Evolutionary conservation across 2,329 filamentous ascomycete genomes (phyloP).

Genomic region (Colletotrichum sublineola): DNA sequence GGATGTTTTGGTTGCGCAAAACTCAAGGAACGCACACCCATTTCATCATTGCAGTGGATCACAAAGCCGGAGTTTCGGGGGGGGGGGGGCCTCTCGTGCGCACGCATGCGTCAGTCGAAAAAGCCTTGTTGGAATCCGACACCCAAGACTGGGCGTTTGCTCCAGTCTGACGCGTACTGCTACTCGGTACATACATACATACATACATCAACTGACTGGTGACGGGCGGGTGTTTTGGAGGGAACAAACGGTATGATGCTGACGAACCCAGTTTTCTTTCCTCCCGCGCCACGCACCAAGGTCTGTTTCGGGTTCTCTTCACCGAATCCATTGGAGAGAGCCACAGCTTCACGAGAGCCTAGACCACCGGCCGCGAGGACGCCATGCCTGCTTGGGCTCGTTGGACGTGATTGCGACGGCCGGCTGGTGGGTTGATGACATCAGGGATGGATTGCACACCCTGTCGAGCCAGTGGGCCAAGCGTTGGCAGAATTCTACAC

Average conservation of each 20-base stretch:
- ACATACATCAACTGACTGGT: not conserved
- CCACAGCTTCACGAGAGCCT: conserved; percentile 10
- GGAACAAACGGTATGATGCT: not conserved
- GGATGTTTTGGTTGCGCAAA: conserved; percentile 2
- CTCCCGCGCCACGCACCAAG: conserved; percentile 5
- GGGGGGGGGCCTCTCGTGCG: conserved; percentile 6
- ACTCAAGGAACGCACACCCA: not conserved
- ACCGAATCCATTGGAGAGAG: conserved; percentile 10
- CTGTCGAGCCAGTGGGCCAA: conserved; percentile 36
- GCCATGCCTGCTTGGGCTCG: conserved; percentile 30
- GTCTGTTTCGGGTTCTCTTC: conserved; percentile 8
- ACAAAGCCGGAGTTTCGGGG: conserved; percentile 20
- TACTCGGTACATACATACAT: not conserved
- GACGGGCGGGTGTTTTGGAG: conserved; percentile 3
- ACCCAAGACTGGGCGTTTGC: conserved; percentile 35
- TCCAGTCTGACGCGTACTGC: conserved; percentile 38
- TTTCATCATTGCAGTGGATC: conserved; percentile 40
- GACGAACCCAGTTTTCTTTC: conserved; percentile 31
- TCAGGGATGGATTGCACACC: conserved; percentile 27
- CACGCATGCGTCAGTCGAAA: conserved; percentile 11
- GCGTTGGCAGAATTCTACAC: conserved; percentile 20
- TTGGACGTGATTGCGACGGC: conserved; percentile 36
- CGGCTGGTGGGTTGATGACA: conserved; percentile 41
- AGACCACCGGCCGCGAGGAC: conserved; percentile 22
- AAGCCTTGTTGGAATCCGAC: conserved; percentile 2